A percentile compares a stretch with the other conserved stretches of the same genome.
Conservation (phyloP, 2,329 filamentous ascomycete species). For the Ceratocystis smalleyi region DNA sequence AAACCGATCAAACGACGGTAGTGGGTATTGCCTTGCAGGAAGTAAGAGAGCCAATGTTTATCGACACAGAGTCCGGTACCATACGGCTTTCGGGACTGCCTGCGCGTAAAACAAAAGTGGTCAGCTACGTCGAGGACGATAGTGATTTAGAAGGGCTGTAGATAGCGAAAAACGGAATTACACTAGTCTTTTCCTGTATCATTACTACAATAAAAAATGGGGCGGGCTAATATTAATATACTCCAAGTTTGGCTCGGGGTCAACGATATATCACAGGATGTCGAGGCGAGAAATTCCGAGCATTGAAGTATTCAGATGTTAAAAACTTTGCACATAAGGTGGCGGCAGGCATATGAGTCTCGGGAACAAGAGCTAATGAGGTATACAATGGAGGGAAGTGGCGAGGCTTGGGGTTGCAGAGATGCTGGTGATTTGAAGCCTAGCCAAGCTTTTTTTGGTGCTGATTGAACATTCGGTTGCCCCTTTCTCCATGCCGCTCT, state of each 20-base stretch:
- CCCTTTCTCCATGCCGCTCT: background rate
- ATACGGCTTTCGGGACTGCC: constrained; percentile 12
- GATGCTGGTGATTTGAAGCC: background rate
- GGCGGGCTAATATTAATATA: background rate
- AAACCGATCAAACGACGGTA: background rate
- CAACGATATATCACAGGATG: no score
- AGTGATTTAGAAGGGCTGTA: constrained; percentile 20
- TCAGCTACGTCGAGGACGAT: constrained; percentile 27
- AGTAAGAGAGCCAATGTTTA: background rate
- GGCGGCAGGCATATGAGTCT: background rate
- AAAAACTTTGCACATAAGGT: constrained; percentile 14
- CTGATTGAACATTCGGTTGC: background rate
- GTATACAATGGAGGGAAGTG: background rate
- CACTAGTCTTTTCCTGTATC: background rate
- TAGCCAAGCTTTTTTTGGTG: background rate
- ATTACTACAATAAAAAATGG: background rate
- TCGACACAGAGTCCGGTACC: background rate
- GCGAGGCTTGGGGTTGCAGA: background rate
- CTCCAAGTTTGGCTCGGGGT: no score
- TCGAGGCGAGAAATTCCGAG: no score
- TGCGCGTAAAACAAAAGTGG: constrained; percentile 15
- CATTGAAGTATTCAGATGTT: constrained; percentile 16
- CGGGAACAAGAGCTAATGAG: background rate
- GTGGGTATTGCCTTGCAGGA: background rate
- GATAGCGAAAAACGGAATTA: background rate